Base-by-base conservation (phyloP, 306 rosid species). In the Rosa lucieae region DNA sequence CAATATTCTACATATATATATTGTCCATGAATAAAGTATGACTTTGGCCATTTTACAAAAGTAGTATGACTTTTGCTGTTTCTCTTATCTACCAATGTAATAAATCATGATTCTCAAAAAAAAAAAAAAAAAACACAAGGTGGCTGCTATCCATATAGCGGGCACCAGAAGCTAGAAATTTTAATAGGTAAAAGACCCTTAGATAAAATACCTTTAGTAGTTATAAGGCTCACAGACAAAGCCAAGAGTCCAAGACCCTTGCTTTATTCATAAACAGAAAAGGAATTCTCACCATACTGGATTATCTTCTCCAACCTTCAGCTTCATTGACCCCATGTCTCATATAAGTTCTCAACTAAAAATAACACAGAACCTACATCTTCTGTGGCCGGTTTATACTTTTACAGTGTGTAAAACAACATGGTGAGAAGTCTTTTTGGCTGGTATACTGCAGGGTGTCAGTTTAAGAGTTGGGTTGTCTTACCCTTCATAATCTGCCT, bases 1-100 rank as follows among this genome's bases (percentile, higher is more conserved):
- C 83, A n/a, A 69, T 72, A 7, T 75, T 75, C 39, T 59, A 26
- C 39, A 17, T 15, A 49, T 32, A 52, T 78, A 23, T 7, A 23
- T 42, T 47, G 52, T 35, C 1, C 71, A 35, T 26, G 8, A 58
- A 47, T 43, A 61, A 37, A 10, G 32, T 37, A 69, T 69, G 55
- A 26, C 29, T 26, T 26, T 26, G 29, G 29, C 29, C 29, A 26
- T 26, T 26, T 26, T 26, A 26, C 29, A 26, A 26, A 26, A 26
- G 29, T 26, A 26, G 29, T 26, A 26, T 26, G 29, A 39, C 10
- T 15, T 51, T 37, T 37, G 46, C 18, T 42, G 40, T 42, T 65
- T 76, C 10, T 61, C 13, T 76, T 47, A 46, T 47, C 32, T 15
- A 40, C 42, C 44, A 29, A 76, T 23, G 21, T 44, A 37, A 46